phyloP scores from a whole-genome alignment of 495 filamentous ascomycete species.

The Neurospora terricola region DNA sequence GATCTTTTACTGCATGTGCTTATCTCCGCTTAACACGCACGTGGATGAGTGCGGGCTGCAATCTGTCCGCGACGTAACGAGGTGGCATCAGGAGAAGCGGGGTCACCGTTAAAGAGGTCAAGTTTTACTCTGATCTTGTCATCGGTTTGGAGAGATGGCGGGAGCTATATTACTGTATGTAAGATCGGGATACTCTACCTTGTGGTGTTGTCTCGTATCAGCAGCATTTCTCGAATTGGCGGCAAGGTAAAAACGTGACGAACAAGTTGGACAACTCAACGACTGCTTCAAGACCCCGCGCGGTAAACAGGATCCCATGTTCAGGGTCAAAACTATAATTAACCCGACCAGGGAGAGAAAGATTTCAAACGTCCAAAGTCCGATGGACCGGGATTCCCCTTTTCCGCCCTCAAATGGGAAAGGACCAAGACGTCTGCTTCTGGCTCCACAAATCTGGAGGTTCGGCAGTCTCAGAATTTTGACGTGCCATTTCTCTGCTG shows the following conservation, averaged over 20 bases:
- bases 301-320: not conserved
- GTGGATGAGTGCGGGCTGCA: not conserved
- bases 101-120: not conserved
- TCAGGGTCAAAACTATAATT: not conserved
- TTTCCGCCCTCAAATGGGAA: not conserved
- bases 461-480: not conserved
- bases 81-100: not conserved
- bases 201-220: not conserved
- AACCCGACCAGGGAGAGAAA: not conserved
- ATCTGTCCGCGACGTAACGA: not conserved
- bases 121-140: not conserved
- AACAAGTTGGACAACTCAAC: not conserved
- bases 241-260: not conserved
- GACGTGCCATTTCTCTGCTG: not conserved
- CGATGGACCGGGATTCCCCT: not conserved
- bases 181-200: not conserved
- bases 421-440: not conserved
- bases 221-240: not conserved
- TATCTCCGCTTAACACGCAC: not conserved
- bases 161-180: not conserved
- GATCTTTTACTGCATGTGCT: not conserved
- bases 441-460: not conserved
- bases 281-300: not conserved
- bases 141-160: not conserved
- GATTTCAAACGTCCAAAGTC: not conserved